Conservation (phyloP, 768 basidiomycete species). For the Rhizopogon rudus region DNA sequence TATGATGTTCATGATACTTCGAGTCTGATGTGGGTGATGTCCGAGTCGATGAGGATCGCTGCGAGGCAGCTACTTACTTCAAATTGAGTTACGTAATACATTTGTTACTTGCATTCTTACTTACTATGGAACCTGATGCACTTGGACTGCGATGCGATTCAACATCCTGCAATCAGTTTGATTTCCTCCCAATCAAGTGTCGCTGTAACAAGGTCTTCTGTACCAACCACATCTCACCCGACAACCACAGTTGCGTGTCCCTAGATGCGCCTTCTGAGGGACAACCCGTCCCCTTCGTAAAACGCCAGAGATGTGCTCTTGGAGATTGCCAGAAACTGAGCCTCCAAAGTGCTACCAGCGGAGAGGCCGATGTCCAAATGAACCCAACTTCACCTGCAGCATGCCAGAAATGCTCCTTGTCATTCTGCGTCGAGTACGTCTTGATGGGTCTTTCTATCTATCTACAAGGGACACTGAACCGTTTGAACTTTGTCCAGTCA, state of each 20-base stretch:
- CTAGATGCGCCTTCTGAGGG: not conserved
- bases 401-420: constrained; percentile 48
- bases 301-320: constrained; percentile 45
- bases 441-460: not conserved
- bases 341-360: constrained; percentile 36
- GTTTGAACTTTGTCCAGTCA: constrained; percentile 39
- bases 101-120: not conserved
- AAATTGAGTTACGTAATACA: not conserved
- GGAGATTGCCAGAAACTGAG: constrained; percentile 50
- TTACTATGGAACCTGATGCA: constrained; percentile 38
- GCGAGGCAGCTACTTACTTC: not conserved
- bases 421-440: constrained; percentile 63
- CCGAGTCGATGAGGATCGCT: not conserved
- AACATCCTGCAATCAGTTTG: constrained; percentile 52
- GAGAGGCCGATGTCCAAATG: constrained; percentile 8
- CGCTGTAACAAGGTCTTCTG: constrained; percentile 58
- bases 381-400: constrained; percentile 18
- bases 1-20: constrained; percentile 69
- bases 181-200: constrained; percentile 78
- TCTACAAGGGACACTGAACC: constrained; percentile 1
- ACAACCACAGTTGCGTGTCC: constrained; percentile 52
- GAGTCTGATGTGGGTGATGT: constrained; percentile 1
- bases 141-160: constrained; percentile 67
- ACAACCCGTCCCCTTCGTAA: constrained; percentile 8
- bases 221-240: constrained; percentile 53